Evolutionary conservation across 2,329 filamentous ascomycete genomes (phyloP), one percentile per base, ranked within the genome.

Genomic region (Paecilomyces sp.): DNA sequence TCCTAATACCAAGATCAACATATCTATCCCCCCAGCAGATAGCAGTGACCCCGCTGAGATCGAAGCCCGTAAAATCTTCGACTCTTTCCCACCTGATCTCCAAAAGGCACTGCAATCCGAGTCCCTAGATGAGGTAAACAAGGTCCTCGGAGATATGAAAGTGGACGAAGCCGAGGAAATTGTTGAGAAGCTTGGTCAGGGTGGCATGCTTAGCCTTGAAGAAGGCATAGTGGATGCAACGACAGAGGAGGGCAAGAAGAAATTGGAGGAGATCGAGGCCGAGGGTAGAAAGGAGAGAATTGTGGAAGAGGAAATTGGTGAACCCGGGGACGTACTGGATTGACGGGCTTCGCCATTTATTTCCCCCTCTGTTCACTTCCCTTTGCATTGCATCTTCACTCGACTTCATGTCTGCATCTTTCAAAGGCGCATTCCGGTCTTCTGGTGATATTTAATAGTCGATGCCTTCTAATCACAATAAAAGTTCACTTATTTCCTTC

Each of bases 201-300:
- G 91, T 15, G 91, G 90, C 41, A 93, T 97, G 80, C 77, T 99
- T 65, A 96, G 90, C 72, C 75, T 99, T 56, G 92, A 97, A 73
- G 88, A 96, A 70, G 88, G 95, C 56, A 91, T 99, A 57, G 95
- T 99, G 66, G 94, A 99, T 77, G 91, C 92, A 1, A 99, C 92
- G 54, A 96, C 93, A 2, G 88, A 92, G 70, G 88, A 94, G 72
- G 92, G 92, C 2, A 84, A 88, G 79, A 85, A 87, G 72, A 87
- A 87, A 70, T 81, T 93, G 67, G 88, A 89, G 77, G 85, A 92
- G 65, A 83, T 96, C 61, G 88, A 91, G 73, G 81, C 83, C 28
- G 79, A 84, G 64, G 82, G 68, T 15, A 74, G 68, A 59, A 67
- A 62, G 58, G 68, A 64, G 47, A 62, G 58, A 30, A 56, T 62